Base-by-base conservation (phyloP, 495 filamentous ascomycete species). In the Xylaria scruposa region DNA sequence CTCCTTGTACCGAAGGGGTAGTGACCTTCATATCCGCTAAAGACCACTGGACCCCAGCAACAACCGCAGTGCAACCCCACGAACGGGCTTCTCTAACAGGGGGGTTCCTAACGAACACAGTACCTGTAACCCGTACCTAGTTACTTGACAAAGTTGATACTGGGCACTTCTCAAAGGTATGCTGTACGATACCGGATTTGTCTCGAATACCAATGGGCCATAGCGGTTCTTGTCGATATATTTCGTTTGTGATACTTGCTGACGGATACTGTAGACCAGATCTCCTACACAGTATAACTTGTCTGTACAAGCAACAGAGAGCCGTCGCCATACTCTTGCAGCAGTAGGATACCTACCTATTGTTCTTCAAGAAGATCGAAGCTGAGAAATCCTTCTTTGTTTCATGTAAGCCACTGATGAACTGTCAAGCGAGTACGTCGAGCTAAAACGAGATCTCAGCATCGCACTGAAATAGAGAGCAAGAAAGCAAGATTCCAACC, bases 1-100 rank as follows among this genome's bases (percentile, higher is more conserved):
- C 13, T 38, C 63, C 42, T 46, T 53, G 44, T 13, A 12, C 59
- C 49, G 49, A 33, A 31, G 21, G 38, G 58, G 31, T 15, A 60
- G 31, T 38, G 58, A 31, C 19, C 38, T n/a, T 63, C 60, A 63
- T 29, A 29, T 63, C 38, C 38, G 60, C 60, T 63, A 8, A 38
- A 61, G 40, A 8, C 36, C 67, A n/a, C 53, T 49, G 8, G 66
- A 56, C 21, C 49, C 67, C 67, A 13, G 58, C 8, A 38, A 38
- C 19, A 38, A 38, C 58, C 31, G 58, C 70, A 67, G 70, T 60
- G 62, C 62, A 67, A 71, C 70, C 51, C 47, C 70, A 51, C 24
- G 24, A 71, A 66, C 31, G 40, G 36, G 36, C 61, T 46, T 31
- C 47, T 56, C 24, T 21, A n/a, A 51, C 46, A 56, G 68, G 68